A percentile compares a stretch with the other conserved stretches of the same genome.
Evolutionary conservation across 768 basidiomycete genomes (phyloP).

Genomic region (Russula sp.): DNA sequence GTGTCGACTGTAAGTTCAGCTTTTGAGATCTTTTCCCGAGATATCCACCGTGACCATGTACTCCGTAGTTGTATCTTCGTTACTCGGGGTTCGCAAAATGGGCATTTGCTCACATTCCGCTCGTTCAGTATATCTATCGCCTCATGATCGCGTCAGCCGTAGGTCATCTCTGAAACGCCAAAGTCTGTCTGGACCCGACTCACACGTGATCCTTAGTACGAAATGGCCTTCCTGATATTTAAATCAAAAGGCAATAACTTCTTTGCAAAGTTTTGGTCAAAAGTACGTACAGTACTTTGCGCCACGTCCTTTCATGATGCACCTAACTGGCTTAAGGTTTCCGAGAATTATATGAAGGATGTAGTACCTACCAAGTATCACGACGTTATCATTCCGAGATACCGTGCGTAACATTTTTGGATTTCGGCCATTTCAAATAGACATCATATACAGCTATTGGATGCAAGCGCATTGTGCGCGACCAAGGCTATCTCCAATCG

Average conservation of each 20-base stretch:
- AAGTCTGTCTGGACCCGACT: background rate
- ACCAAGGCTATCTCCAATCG: constrained; percentile 47
- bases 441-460: constrained; percentile 36
- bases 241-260: constrained; percentile 9
- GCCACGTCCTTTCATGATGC: background rate
- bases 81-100: constrained; percentile 42
- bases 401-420: constrained; percentile 32
- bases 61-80: constrained; percentile 24
- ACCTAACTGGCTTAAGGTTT: constrained; percentile 25
- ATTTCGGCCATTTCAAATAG: background rate
- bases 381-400: constrained; percentile 38
- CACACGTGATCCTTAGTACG: background rate
- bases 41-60: too few species aligned
- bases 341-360: constrained; percentile 38
- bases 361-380: constrained; percentile 32
- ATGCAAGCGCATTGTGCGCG: constrained; percentile 55
- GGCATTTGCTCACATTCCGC: constrained; percentile 46
- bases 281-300: background rate
- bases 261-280: background rate
- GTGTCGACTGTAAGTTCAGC: constrained; percentile 35
- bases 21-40: background rate
- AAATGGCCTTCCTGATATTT: background rate
- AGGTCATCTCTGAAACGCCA: constrained; percentile 8
- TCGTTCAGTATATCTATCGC: constrained; percentile 39
- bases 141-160: constrained; percentile 41